phyloP scores from a whole-genome alignment of 1,284 basidiomycete species.

The Sphaerobolus stellatus region DNA sequence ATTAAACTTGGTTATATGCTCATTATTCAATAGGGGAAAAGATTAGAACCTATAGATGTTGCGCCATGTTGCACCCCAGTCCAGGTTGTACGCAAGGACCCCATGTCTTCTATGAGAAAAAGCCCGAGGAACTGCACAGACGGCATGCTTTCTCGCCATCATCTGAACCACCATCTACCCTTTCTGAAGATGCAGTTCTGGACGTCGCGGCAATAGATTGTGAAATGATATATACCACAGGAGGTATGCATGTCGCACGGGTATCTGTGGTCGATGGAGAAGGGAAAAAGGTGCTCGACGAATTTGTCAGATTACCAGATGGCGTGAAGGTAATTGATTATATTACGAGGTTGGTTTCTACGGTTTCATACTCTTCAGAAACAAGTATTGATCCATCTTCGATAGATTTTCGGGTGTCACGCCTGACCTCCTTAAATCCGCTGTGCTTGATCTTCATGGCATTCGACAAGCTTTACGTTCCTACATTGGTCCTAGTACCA shows the following conservation, averaged over 20 bases:
- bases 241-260: constrained; percentile 82
- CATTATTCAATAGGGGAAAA: constrained; percentile 54
- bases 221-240: constrained; percentile 92
- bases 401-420: constrained; percentile 85
- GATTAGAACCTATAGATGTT: constrained; percentile 65
- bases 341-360: constrained; percentile 44
- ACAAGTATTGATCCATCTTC: constrained; percentile 14
- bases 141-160: constrained; percentile 68
- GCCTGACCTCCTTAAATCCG: constrained; percentile 53
- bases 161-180: constrained; percentile 14
- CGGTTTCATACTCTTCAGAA: constrained; percentile 3
- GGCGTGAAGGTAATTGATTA: constrained; percentile 63
- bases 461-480: constrained; percentile 66
- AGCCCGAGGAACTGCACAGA: constrained; percentile 66
- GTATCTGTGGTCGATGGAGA: constrained; percentile 81
- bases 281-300: constrained; percentile 76
- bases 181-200: constrained; percentile 38
- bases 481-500: constrained; percentile 74
- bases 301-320: constrained; percentile 77
- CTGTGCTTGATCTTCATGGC: constrained; percentile 61
- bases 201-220: constrained; percentile 86
- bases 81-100: constrained; percentile 66
- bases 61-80: constrained; percentile 46
- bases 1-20: not conserved
- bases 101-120: constrained; percentile 78